These are phyloP conservation scores for Diphasiastrum complanatum DNA, from an alignment of 83 land plant species.

Conservation along the genomic window DNA sequence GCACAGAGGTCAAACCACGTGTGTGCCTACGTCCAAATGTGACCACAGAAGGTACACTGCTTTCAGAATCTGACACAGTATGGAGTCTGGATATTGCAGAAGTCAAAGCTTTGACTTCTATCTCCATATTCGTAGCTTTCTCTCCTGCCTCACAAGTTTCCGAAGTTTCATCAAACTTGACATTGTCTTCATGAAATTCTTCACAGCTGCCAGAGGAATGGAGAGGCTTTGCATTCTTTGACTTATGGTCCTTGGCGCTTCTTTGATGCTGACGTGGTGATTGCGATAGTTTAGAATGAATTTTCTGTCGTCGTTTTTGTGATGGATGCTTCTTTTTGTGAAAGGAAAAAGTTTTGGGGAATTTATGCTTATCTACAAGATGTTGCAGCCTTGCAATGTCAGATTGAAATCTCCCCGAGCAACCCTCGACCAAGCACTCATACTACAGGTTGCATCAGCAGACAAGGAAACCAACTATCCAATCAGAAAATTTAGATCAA, in stretches of 20 bases:
- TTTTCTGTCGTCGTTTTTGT: constrained; percentile 59
- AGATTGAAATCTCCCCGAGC: constrained; percentile 56
- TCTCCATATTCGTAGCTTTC: constrained; percentile 39
- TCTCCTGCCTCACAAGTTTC: constrained; percentile 22
- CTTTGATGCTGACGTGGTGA: background rate
- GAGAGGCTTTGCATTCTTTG: too few relatives aligned
- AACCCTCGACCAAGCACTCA: constrained; percentile 89
- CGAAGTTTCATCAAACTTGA: constrained; percentile 1
- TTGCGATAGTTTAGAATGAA: background rate
- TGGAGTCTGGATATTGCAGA: constrained; percentile 59
- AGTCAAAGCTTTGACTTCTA: constrained; percentile 41
- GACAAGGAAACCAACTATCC: background rate
- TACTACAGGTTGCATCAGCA: constrained; percentile 40
- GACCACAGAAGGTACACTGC: constrained; percentile 50
- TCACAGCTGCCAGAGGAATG: too few relatives aligned
- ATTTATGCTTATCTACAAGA: constrained; percentile 86
- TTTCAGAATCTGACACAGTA: constrained; percentile 42
- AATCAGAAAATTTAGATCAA: background rate
- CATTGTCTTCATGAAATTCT: background rate
- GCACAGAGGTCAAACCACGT: constrained; percentile 49
- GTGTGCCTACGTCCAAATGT: constrained; percentile 63
- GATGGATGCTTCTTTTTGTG: constrained; percentile 62
- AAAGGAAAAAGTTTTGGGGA: constrained; percentile 71
- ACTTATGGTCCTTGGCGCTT: background rate
- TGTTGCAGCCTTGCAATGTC: constrained; percentile 73